These are phyloP conservation scores for Anisodus tanguticus DNA, from an alignment of 257 asterid species.

Conservation along the genomic window DNA sequence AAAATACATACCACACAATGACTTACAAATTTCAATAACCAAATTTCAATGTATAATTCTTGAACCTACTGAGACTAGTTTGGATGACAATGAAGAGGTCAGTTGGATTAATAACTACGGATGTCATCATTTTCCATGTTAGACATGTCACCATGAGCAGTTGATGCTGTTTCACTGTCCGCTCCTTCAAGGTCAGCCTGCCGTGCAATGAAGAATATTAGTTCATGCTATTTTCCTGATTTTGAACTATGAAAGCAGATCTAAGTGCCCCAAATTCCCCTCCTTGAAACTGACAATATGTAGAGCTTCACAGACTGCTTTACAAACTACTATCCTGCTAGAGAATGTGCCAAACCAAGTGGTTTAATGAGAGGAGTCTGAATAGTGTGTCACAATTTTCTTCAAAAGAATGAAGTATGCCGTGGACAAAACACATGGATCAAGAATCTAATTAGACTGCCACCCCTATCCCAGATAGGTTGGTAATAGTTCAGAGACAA, in stretches of 20 bases:
- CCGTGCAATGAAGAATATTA: conserved; percentile 23
- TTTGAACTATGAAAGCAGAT: neutral
- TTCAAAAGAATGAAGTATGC: neutral
- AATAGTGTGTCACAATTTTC: neutral
- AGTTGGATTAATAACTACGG: conserved; percentile 28
- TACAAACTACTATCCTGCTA: neutral
- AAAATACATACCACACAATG: neutral
- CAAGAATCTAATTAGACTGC: neutral
- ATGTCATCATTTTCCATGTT: conserved; percentile 52
- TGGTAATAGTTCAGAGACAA: neutral
- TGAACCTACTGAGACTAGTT: conserved; percentile 5
- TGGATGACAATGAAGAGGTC: conserved; percentile 7
- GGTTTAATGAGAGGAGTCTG: neutral
- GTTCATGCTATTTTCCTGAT: neutral
- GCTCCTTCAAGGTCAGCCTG: conserved; percentile 71
- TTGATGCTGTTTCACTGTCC: conserved; percentile 44
- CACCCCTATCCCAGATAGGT: neutral
- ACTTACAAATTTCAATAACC: conserved; percentile 26
- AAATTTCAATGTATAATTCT: neutral
- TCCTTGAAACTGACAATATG: neutral
- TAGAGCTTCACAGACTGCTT: neutral
- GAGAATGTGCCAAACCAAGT: neutral
- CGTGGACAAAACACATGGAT: conserved; percentile 15
- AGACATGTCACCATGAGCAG: conserved; percentile 34
- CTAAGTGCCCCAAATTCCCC: neutral